A percentile compares a stretch with the other conserved stretches of the same genome.
These are phyloP conservation scores for Davidsoniella australis DNA, from an alignment of 2,329 filamentous ascomycete species.

Conservation along the genomic window DNA sequence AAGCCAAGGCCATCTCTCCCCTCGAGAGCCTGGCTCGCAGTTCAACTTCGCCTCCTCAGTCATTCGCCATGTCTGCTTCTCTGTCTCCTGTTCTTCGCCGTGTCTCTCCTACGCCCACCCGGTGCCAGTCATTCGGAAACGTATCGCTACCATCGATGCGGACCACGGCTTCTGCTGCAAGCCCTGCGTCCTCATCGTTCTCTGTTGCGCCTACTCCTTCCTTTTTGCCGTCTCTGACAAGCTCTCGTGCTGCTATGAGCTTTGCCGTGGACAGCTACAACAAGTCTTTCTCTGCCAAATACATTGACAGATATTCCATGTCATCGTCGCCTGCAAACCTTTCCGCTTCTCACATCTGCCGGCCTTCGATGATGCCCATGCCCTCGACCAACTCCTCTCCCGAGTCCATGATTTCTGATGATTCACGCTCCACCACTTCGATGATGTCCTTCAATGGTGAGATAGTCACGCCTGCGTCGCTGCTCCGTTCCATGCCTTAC, in stretches of 20 bases:
- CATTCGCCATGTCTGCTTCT: not conserved
- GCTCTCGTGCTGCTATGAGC: slow-evolving; percentile 39
- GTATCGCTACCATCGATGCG: slow-evolving; percentile 31
- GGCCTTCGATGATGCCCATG: slow-evolving; percentile 28
- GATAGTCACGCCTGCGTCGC: not conserved
- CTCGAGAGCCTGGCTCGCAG: not conserved
- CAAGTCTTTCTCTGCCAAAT: slow-evolving; percentile 18
- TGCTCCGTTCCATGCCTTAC: slow-evolving; percentile 40
- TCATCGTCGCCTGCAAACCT: slow-evolving; percentile 31
- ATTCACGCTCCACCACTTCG: slow-evolving; percentile 43
- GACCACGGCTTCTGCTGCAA: slow-evolving; percentile 34
- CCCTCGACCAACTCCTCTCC: slow-evolving; percentile 47
- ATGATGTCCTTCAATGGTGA: slow-evolving; percentile 25
- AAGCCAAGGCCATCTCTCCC: not conserved
- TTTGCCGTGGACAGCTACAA: slow-evolving; percentile 41
- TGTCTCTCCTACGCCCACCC: slow-evolving; percentile 19
- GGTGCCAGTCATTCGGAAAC: slow-evolving; percentile 21
- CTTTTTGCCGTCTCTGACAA: slow-evolving; percentile 15
- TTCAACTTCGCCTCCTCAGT: not conserved
- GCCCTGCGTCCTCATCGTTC: slow-evolving; percentile 37
- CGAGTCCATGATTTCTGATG: slow-evolving; percentile 50
- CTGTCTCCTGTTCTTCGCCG: slow-evolving; percentile 2
- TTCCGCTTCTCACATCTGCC: slow-evolving; percentile 22
- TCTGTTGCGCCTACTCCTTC: slow-evolving; percentile 44
- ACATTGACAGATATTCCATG: slow-evolving; percentile 32